A percentile compares a stretch with the other conserved stretches of the same genome.
Evolutionary conservation across 2,329 filamentous ascomycete species (phyloP).

Genomic region (Fusarium tupiense): DNA sequence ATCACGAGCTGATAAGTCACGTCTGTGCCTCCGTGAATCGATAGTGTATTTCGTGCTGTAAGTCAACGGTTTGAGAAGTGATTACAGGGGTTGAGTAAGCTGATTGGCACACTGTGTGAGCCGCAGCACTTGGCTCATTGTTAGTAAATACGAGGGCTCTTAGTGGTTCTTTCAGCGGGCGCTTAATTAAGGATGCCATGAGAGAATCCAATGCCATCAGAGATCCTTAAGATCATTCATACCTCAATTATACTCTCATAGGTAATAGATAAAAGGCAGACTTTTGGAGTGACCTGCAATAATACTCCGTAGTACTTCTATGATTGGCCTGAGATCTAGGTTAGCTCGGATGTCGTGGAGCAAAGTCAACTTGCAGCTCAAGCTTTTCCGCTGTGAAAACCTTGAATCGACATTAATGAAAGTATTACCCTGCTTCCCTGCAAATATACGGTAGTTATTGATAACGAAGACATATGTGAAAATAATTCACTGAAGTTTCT

Average conservation of each 20-base stretch:
- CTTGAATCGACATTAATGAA: background rate
- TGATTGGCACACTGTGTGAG: slow-evolving; percentile 12
- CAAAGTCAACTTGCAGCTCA: background rate
- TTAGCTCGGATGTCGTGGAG: background rate
- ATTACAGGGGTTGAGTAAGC: slow-evolving; percentile 24
- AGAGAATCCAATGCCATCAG: background rate
- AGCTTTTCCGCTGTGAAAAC: background rate
- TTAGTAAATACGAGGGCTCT: background rate
- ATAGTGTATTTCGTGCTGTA: slow-evolving; percentile 20
- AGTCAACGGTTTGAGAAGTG: slow-evolving; percentile 29
- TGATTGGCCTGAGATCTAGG: background rate
- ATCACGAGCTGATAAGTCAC: slow-evolving; percentile 2
- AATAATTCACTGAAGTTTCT: background rate
- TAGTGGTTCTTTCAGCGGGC: background rate
- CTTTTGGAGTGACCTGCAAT: background rate
- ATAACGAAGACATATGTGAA: background rate
- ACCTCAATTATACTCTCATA: fast-evolving
- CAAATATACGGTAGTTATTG: no score
- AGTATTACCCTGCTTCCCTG: fast-evolving
- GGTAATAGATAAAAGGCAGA: background rate
- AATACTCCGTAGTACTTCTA: no score
- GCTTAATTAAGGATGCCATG: background rate
- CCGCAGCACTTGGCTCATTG: background rate
- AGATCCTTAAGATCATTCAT: background rate
- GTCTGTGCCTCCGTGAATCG: slow-evolving; percentile 3